These are phyloP conservation scores for Penicillium cosmopolitanum DNA, from an alignment of 495 filamentous ascomycete genomes.

Conservation along the genomic window DNA sequence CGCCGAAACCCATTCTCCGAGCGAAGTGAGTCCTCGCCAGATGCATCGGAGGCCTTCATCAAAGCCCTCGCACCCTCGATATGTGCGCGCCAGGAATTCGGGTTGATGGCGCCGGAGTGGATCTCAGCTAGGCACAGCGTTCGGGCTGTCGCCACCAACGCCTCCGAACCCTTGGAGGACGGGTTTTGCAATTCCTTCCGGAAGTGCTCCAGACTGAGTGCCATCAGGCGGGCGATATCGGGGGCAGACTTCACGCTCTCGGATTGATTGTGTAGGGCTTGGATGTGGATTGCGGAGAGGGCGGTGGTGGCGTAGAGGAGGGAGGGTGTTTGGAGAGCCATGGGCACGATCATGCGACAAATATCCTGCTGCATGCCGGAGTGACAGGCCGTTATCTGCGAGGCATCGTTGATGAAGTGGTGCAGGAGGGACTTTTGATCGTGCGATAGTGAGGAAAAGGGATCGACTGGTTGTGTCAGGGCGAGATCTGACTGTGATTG, in stretches of 20 bases:
- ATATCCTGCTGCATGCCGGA: constrained; percentile 52
- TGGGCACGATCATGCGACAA: constrained; percentile 51
- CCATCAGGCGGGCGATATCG: constrained; percentile 50
- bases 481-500: constrained; percentile 25
- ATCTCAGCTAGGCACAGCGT: constrained; percentile 54
- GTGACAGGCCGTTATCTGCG: constrained; percentile 50
- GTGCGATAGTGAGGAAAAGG: constrained; percentile 44
- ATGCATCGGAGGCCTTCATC: constrained; percentile 37
- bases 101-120: constrained; percentile 50
- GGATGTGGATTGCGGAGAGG: constrained; percentile 51
- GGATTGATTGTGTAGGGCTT: constrained; percentile 48
- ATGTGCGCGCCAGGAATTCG: constrained; percentile 52
- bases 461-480: constrained; percentile 41
- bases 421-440: constrained; percentile 47
- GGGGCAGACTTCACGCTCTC: constrained; percentile 48
- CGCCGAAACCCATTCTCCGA: constrained; percentile 44
- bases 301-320: constrained; percentile 52
- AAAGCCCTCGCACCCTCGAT: constrained; percentile 49
- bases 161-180: constrained; percentile 41
- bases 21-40: constrained; percentile 31
- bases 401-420: constrained; percentile 52
- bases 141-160: constrained; percentile 49
- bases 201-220: constrained; percentile 50
- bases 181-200: constrained; percentile 47
- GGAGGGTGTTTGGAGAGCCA: constrained; percentile 51